phyloP scores from a whole-genome alignment of 202 grass and related monocot genomes.

The Zizania palustris region DNA sequence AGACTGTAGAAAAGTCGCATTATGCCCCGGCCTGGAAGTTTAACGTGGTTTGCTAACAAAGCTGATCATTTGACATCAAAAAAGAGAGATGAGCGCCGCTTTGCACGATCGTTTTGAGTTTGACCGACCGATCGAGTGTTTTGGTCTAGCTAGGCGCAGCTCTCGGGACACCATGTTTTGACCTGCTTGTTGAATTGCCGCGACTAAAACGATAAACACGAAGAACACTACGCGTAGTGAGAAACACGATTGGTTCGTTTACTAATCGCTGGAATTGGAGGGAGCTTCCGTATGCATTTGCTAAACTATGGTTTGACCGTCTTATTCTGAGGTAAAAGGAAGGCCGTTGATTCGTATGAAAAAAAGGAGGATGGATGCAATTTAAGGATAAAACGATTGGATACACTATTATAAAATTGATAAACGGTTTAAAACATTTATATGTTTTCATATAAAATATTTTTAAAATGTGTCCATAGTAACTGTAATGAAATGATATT shows the following conservation, averaged over 20 bases:
- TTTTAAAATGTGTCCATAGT: too few species aligned
- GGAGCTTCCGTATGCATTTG: too few species aligned
- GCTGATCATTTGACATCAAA: not conserved
- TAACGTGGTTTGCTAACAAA: not conserved
- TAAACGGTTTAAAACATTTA: too few species aligned
- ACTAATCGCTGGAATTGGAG: not conserved
- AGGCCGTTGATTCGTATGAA: not conserved
- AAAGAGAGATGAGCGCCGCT: too few species aligned
- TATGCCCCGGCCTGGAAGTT: not conserved
- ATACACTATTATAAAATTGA: too few species aligned
- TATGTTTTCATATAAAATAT: too few species aligned
- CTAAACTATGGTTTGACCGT: not conserved
- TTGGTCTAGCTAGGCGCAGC: not conserved
- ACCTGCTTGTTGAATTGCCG: not conserved
- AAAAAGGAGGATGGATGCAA: too few species aligned
- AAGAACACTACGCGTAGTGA: not conserved
- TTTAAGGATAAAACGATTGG: too few species aligned
- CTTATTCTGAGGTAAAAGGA: not conserved
- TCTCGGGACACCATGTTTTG: not conserved
- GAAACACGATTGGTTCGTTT: not conserved
- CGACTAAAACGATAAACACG: conserved; percentile 1
- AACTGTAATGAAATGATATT: too few species aligned
- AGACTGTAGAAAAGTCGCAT: conserved; percentile 28
- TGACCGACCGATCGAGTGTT: not conserved
- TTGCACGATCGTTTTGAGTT: not conserved